A percentile compares a stretch with the other conserved stretches of the same genome.
Evolutionary conservation across 2,329 filamentous ascomycete genomes (phyloP).

Genomic region (Penicillium nordicum): DNA sequence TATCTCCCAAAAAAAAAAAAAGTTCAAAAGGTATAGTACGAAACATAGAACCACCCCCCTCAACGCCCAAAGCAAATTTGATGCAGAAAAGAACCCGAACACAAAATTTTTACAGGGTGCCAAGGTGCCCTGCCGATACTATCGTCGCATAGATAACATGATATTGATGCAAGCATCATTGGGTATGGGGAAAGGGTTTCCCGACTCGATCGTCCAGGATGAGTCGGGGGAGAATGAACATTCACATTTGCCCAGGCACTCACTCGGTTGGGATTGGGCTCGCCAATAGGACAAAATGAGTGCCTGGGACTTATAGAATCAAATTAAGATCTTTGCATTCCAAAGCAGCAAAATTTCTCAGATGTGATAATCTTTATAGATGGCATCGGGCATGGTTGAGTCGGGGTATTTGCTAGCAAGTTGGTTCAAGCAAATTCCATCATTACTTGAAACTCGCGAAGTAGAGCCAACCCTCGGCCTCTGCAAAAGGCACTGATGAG

Average conservation of each 20-base stretch:
- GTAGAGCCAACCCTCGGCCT: not conserved
- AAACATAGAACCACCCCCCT: slow-evolving; percentile 10
- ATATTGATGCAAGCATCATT: slow-evolving; percentile 25
- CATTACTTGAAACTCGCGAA: not conserved
- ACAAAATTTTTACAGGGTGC: slow-evolving; percentile 10
- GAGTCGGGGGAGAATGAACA: slow-evolving; percentile 1
- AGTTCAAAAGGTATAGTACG: slow-evolving; percentile 23
- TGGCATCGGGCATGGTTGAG: not conserved
- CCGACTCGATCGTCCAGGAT: slow-evolving; percentile 14
- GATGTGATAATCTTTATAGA: not conserved
- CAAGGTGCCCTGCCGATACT: slow-evolving; percentile 8
- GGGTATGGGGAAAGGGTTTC: slow-evolving; percentile 8
- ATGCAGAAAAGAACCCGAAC: slow-evolving; percentile 14
- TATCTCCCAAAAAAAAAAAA: not conserved
- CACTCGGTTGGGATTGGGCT: not conserved
- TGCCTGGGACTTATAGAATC: not conserved
- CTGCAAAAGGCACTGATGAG: not conserved
- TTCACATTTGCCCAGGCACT: not conserved
- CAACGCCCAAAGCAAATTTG: slow-evolving; percentile 9
- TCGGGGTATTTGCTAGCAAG: not conserved
- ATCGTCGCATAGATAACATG: slow-evolving; percentile 19
- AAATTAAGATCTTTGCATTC: not conserved
- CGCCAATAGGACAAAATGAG: not conserved
- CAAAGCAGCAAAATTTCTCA: not conserved
- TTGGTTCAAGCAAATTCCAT: slow-evolving; percentile 6